phyloP scores from a whole-genome alignment of 1,284 basidiomycete species.

The Rugosomyces carneus region DNA sequence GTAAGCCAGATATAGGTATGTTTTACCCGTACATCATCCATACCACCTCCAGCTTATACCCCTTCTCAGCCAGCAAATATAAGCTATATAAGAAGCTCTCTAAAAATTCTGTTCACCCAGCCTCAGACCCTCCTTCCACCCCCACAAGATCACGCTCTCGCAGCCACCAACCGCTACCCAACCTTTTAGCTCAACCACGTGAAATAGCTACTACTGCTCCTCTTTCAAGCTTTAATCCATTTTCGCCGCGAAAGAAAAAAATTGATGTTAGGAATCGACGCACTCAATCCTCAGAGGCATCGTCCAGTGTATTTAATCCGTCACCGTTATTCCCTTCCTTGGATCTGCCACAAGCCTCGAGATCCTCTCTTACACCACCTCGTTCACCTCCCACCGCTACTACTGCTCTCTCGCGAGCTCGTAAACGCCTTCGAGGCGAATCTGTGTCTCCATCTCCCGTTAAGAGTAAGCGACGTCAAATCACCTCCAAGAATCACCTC shows the following conservation, averaged over 20 bases:
- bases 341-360: conserved; percentile 18
- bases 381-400: conserved; percentile 21
- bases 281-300: conserved; percentile 8
- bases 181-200: conserved; percentile 41
- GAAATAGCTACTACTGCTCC: conserved; percentile 42
- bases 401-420: conserved; percentile 56
- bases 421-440: conserved; percentile 75
- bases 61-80: conserved; percentile 67
- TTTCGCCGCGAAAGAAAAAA: conserved; percentile 66
- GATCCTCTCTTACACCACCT: conserved; percentile 19
- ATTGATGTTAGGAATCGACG: conserved; percentile 23
- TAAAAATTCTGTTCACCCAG: conserved; percentile 34
- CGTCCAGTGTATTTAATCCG: conserved; percentile 48
- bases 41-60: conserved; percentile 11
- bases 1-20: conserved; percentile 61
- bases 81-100: conserved; percentile 75
- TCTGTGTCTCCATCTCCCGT: conserved; percentile 74
- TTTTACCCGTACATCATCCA: neutral
- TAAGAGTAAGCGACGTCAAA: conserved; percentile 64
- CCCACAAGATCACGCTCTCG: conserved; percentile 14
- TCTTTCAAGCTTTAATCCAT: conserved; percentile 59
- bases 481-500: conserved; percentile 25
- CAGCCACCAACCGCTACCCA: conserved; percentile 23
- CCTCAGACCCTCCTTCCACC: conserved; percentile 23
- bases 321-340: conserved; percentile 33